Evolutionary conservation across 306 rosid genomes (phyloP).

Genomic region (Rosa rugosa): DNA sequence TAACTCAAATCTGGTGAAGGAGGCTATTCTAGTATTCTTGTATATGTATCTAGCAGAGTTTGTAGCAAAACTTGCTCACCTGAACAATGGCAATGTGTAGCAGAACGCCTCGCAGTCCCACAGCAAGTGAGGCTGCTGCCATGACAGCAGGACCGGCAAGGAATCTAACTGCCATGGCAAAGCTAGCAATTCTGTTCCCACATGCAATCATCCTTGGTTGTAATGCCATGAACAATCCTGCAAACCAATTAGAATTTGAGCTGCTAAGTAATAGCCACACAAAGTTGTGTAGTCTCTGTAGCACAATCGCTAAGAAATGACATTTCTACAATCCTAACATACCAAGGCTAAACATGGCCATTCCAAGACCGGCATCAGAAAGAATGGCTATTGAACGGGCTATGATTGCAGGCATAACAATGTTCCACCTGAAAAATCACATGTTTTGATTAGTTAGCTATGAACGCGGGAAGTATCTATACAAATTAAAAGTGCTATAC

Average conservation of each 20-base stretch:
- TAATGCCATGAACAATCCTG: constrained; percentile 88
- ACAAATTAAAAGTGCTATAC: not conserved
- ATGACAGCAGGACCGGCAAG: constrained; percentile 75
- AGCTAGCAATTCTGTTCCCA: constrained; percentile 72
- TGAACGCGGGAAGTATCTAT: not conserved
- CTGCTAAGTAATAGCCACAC: not conserved
- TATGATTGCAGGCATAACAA: constrained; percentile 74
- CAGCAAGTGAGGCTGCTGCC: constrained; percentile 70
- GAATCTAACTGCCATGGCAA: constrained; percentile 78
- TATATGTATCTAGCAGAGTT: not conserved
- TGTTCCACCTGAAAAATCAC: constrained; percentile 55
- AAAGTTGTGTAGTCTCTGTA: not conserved
- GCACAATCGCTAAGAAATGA: not conserved
- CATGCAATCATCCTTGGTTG: constrained; percentile 81
- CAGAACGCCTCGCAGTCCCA: constrained; percentile 69
- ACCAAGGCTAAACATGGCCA: constrained; percentile 98
- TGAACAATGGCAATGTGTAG: constrained; percentile 84
- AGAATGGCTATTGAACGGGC: constrained; percentile 68
- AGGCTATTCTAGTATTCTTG: not conserved
- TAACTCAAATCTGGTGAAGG: not conserved
- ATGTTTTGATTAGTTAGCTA: not conserved
- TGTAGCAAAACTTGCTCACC: constrained; percentile 29
- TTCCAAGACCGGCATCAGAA: constrained; percentile 86
- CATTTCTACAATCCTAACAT: not conserved
- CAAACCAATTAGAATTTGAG: constrained; percentile 1